Conservation (phyloP, 2,329 filamentous ascomycete genomes). For the Cladosporium sp. region DNA sequence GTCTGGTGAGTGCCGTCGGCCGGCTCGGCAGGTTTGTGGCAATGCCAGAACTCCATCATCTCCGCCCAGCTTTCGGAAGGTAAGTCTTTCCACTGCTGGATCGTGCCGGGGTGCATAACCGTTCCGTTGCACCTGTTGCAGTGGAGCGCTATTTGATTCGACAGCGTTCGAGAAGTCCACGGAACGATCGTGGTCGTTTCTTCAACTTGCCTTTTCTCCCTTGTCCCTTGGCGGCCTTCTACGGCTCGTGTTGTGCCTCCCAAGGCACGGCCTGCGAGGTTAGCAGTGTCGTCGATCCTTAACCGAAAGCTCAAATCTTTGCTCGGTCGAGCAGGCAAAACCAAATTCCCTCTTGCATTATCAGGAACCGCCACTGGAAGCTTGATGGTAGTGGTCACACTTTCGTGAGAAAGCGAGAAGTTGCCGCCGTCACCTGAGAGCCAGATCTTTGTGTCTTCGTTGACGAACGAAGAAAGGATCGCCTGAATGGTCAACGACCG, state of each 20-base stretch:
- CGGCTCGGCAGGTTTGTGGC: conserved; percentile 75
- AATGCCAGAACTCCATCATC: conserved; percentile 99
- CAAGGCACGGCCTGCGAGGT: no score
- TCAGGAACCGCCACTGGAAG: conserved; percentile 33
- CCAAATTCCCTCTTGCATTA: no score
- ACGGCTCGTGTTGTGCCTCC: no score
- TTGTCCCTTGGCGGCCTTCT: no score
- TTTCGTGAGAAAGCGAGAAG: conserved; percentile 43
- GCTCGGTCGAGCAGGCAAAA: conserved; percentile 22
- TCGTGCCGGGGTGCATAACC: conserved; percentile 30
- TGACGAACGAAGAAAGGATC: conserved; percentile 39
- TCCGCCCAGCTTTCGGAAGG: conserved; percentile 98
- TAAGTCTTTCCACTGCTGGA: conserved; percentile 74
- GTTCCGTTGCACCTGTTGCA: conserved; percentile 25
- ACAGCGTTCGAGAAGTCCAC: conserved; percentile 37
- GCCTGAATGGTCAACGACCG: conserved; percentile 54
- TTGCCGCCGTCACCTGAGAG: conserved; percentile 39
- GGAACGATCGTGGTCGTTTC: conserved; percentile 31
- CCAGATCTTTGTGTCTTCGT: conserved; percentile 40
- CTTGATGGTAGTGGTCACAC: conserved; percentile 37
- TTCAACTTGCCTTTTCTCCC: not conserved
- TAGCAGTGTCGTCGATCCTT: conserved; percentile 38
- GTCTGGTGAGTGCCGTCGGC: conserved; percentile 40
- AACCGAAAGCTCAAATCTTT: conserved; percentile 51
- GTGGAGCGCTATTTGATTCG: conserved; percentile 18